These are phyloP conservation scores for Papiliotrema terrestris DNA, from an alignment of 1,284 basidiomycete species.

Conservation along the genomic window DNA sequence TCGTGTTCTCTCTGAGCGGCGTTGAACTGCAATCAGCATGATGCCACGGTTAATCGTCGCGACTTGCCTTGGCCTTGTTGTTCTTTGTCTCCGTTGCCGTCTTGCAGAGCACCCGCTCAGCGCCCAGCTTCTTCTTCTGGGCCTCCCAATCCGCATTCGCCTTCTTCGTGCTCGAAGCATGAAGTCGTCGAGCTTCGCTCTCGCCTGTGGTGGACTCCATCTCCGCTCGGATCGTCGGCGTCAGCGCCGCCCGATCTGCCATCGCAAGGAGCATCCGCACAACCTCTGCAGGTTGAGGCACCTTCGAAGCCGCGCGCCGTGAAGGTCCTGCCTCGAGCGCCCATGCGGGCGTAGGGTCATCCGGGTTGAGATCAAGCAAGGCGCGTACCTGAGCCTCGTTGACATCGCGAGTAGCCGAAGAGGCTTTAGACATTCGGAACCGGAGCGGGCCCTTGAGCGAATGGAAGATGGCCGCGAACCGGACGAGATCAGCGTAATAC, in stretches of 20 bases:
- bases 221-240: constrained; percentile 20
- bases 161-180: constrained; percentile 12
- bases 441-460: constrained; percentile 16
- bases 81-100: constrained; percentile 28
- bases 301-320: constrained; percentile 29
- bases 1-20: constrained; percentile 19
- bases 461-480: constrained; percentile 32
- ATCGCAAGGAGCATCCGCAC: constrained; percentile 41
- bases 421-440: constrained; percentile 16
- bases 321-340: constrained; percentile 19
- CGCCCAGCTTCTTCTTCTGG: constrained; percentile 33
- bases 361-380: constrained; percentile 26
- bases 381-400: constrained; percentile 3
- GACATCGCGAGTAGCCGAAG: neutral
- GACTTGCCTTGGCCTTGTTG: constrained; percentile 25
- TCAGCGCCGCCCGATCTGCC: constrained; percentile 22
- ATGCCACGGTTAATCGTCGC: neutral
- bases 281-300: constrained; percentile 33
- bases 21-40: constrained; percentile 8
- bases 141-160: constrained; percentile 26
- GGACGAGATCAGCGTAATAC: constrained; percentile 40
- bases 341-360: constrained; percentile 28
- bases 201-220: constrained; percentile 23
- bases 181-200: constrained; percentile 14
- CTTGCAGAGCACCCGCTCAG: constrained; percentile 21